Percentiles rank a stretch among this genome's conserved stretches.
Evolutionary conservation across 192 early-diverging fungal species (phyloP).

Genomic region (Physocladia obscura): DNA sequence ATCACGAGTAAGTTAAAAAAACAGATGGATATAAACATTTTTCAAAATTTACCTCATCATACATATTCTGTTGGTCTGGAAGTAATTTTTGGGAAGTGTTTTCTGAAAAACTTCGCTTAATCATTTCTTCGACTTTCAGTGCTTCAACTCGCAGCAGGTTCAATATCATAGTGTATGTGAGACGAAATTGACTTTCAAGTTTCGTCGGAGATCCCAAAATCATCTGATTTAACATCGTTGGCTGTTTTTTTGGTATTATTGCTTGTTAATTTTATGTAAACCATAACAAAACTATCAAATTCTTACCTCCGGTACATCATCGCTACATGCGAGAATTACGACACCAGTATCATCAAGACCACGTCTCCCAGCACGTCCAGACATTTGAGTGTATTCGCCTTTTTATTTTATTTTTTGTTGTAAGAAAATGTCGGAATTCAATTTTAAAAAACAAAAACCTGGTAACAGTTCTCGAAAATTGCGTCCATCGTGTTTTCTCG

Average conservation of each 20-base stretch:
- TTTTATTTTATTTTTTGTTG: neutral
- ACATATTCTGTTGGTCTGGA: slow-evolving; percentile 74
- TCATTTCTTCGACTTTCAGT: slow-evolving; percentile 96
- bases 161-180: slow-evolving; percentile 98
- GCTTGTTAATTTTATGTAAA: too few species aligned
- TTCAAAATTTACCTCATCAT: slow-evolving; percentile 54
- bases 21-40: neutral
- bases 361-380: slow-evolving; percentile 92
- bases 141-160: slow-evolving; percentile 93
- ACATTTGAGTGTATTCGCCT: slow-evolving; percentile 99
- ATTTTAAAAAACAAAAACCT: slow-evolving; percentile 48
- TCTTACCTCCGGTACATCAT: slow-evolving; percentile 59
- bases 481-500: slow-evolving; percentile 90
- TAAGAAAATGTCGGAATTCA: slow-evolving; percentile 25
- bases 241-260: too few species aligned
- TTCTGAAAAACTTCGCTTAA: slow-evolving; percentile 95
- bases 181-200: slow-evolving; percentile 89
- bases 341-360: slow-evolving; percentile 88
- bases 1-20: neutral
- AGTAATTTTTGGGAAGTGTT: slow-evolving; percentile 80
- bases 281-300: neutral
- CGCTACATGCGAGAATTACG: slow-evolving; percentile 79
- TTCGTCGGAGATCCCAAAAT: slow-evolving; percentile 85
- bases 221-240: slow-evolving; percentile 67
- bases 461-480: slow-evolving; percentile 85